phyloP scores from a whole-genome alignment of 495 filamentous ascomycete genomes.

The Penicillium salamii region DNA sequence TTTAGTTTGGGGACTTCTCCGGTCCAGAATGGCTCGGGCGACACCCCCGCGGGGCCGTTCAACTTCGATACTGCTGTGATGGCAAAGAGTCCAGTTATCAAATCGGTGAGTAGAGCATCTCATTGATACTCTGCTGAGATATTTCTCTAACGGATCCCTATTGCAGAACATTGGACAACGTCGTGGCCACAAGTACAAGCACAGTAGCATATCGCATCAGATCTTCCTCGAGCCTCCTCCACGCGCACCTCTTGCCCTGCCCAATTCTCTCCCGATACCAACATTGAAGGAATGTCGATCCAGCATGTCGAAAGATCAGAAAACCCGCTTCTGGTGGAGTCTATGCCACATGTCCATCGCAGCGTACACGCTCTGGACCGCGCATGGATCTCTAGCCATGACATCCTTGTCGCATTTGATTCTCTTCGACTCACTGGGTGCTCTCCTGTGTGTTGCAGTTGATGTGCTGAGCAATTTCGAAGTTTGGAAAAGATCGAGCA shows the following conservation, averaged over 20 bases:
- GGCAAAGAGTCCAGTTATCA: conserved; percentile 68
- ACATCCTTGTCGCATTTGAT: conserved; percentile 91
- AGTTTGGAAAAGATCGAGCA: conserved; percentile 90
- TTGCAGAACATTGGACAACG: conserved; percentile 78
- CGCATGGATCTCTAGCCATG: conserved; percentile 83
- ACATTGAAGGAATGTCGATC: conserved; percentile 80
- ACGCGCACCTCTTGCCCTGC: conserved; percentile 80
- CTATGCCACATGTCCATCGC: conserved; percentile 81
- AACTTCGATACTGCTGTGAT: conserved; percentile 89
- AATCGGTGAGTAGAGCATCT: conserved; percentile 63
- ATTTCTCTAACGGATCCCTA: conserved; percentile 9
- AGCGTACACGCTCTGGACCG: conserved; percentile 77
- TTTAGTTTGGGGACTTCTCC: conserved; percentile 42
- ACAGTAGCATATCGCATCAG: conserved; percentile 92
- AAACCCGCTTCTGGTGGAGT: conserved; percentile 80
- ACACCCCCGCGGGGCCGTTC: conserved; percentile 62
- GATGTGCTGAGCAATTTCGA: conserved; percentile 95
- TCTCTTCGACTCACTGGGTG: conserved; percentile 89
- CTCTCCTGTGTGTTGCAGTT: conserved; percentile 87
- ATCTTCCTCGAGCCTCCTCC: conserved; percentile 95
- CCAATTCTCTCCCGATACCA: conserved; percentile 92
- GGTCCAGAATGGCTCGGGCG: conserved; percentile 37
- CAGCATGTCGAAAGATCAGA: conserved; percentile 86
- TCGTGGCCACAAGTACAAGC: conserved; percentile 95
- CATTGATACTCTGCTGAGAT: not conserved